These are phyloP conservation scores for Arthrobotrys entomopaga DNA, from an alignment of 2,329 filamentous ascomycete species.

Conservation along the genomic window DNA sequence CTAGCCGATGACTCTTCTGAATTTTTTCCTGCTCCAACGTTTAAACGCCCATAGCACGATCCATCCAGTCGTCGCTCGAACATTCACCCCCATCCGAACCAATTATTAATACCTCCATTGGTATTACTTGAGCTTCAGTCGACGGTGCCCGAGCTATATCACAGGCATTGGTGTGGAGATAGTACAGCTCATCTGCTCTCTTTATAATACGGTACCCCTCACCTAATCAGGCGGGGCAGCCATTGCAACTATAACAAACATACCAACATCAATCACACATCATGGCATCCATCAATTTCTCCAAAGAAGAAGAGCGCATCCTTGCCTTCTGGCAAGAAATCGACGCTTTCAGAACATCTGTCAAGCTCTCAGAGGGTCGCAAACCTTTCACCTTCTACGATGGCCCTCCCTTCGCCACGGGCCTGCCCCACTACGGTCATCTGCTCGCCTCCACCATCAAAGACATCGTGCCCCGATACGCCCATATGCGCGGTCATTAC, in stretches of 20 bases:
- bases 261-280: not conserved
- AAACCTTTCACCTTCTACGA: constrained; percentile 95
- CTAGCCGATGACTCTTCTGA: constrained; percentile 35
- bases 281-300: constrained; percentile 87
- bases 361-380: constrained; percentile 82
- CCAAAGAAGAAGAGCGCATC: constrained; percentile 86
- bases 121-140: constrained; percentile 7
- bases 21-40: constrained; percentile 11
- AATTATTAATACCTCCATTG: constrained; percentile 11
- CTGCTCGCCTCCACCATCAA: constrained; percentile 93
- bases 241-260: constrained; percentile 58
- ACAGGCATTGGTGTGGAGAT: not conserved
- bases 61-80: constrained; percentile 9
- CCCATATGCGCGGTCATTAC: constrained; percentile 95
- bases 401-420: constrained; percentile 80
- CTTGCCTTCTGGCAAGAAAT: constrained; percentile 90
- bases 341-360: constrained; percentile 75
- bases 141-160: constrained; percentile 1
- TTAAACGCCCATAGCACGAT: constrained; percentile 16
- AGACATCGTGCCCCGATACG: constrained; percentile 94
- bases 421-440: constrained; percentile 77
- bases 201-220: constrained; percentile 2
- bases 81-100: not conserved
- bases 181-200: not conserved
- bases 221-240: constrained; percentile 46